Base-by-base conservation (phyloP, 495 filamentous ascomycete genomes). In the Pseudevernia furfuracea region DNA sequence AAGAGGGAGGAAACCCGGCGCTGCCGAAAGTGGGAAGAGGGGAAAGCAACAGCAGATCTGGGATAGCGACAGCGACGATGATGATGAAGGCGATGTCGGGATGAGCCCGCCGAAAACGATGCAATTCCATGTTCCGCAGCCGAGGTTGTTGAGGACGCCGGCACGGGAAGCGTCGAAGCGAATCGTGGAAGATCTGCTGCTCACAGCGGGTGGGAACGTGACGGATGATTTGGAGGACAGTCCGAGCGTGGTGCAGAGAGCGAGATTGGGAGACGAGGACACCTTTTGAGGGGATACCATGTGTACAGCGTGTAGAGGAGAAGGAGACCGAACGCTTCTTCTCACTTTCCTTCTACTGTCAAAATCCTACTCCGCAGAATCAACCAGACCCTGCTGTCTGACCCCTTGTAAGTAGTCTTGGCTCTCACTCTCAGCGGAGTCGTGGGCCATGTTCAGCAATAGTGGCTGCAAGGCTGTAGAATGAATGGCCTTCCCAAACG, bases 61-160 rank as follows among this genome's bases (percentile, higher is more conserved):
- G 86, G 85, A 90, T 39, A 88, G 84, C 63, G 79, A 82, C 59
- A 79, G 78, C 48, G 84, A 83, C 52, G 80, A 79, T 12, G 83
- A 79, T 12, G 83, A 82, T 37, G 80, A 86, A 25, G 77, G 83
- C 3, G 84, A 85, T 48, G 67, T 84, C 17, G 90, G 85, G 0
- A 84, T 91, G 68, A 96, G 90, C 70, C 94, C 95, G 43, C 94
- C 94, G 0, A 96, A 96, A 77, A 99, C 94, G 34, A 96, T 99
- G 74, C 92, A 96, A 71, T 99, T 99, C 72, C 88, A 91, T 69
- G 79, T 99, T 63, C 92, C 92, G 62, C 89, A 91, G 70, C 89
- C 86, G 58, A 85, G 89, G 66, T 74, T 99, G 39, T 75, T 99
- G 77, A 91, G 94, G 69, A 99, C 94, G 32, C 94, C 94, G 63